phyloP scores from a whole-genome alignment of 2,329 filamentous ascomycete species.

The Fusarium compactum region DNA sequence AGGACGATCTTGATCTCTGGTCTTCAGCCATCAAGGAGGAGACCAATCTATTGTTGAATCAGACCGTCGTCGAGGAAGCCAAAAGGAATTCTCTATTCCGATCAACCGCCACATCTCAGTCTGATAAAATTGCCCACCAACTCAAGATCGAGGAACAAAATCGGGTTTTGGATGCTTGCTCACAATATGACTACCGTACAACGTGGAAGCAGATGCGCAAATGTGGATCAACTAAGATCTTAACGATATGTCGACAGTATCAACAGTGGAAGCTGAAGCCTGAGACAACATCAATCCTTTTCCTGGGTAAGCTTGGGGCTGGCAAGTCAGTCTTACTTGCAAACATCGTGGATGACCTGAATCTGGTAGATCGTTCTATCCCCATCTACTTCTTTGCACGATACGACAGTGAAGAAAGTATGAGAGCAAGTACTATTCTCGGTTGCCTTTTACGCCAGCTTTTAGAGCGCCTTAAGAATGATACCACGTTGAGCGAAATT shows the following conservation, averaged over 20 bases:
- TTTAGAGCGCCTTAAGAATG: accelerated
- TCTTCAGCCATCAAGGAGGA: slow-evolving; percentile 53
- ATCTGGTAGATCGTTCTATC: slow-evolving; percentile 15
- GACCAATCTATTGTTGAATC: slow-evolving; percentile 39
- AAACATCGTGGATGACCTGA: slow-evolving; percentile 57
- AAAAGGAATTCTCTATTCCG: slow-evolving; percentile 44
- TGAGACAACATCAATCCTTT: slow-evolving; percentile 48
- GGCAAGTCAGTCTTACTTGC: slow-evolving; percentile 60
- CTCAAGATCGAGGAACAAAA: slow-evolving; percentile 28
- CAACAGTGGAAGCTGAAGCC: slow-evolving; percentile 24
- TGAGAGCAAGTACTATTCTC: slow-evolving; percentile 49
- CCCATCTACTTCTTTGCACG: slow-evolving; percentile 52
- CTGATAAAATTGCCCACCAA: no score
- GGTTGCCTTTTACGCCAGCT: slow-evolving; percentile 54
- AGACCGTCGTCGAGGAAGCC: slow-evolving; percentile 36
- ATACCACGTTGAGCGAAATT: no score
- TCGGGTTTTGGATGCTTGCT: slow-evolving; percentile 55
- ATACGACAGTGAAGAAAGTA: slow-evolving; percentile 47
- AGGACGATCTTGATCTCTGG: slow-evolving; percentile 52
- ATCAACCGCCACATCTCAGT: no score
- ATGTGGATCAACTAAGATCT: slow-evolving; percentile 51
- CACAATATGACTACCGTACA: slow-evolving; percentile 55
- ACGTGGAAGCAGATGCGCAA: slow-evolving; percentile 59
- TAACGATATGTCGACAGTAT: slow-evolving; percentile 15
- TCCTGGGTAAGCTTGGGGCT: slow-evolving; percentile 56